Evolutionary conservation across 352 stramenopile genomes (phyloP), one percentile per base, ranked within the genome.

Genomic region (Phytophthora crassamura): DNA sequence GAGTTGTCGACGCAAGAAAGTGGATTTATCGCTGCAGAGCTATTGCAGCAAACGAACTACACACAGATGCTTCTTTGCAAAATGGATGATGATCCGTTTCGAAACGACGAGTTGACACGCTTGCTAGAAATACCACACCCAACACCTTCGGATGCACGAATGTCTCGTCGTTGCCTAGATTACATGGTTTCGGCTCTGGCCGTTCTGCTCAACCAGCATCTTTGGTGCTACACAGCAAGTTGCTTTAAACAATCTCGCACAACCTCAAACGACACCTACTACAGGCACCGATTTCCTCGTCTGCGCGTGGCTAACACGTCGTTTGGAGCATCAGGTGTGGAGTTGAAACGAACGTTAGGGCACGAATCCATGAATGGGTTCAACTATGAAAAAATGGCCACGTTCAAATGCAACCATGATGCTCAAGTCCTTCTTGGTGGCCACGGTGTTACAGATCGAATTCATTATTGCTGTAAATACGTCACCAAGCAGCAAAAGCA

Each of bases 341-440:
- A 52, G 28, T 20, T 52, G 14, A 39, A 39, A 9, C 45, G 45
- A 9, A 52, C 30, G 5, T 7, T 52, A 12, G 28, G 45, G 2
- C 45, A 52, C 28, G 30, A 52, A 52, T 52, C n/a, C 30, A 52
- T 52, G 28, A 52, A 40, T 28, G 45, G 45, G 11, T 52, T 52
- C 45, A 52, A 52, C 14, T 52, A 52, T 12, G 45, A 52, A 52
- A 36, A 39, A 10, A 39, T 52, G 16, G 39, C 39, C 39, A 2
- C 38, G 10, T 42, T 42, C 11, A 42, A 42, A 32, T 50, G 43
- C n/a, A n/a, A n/a, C n/a, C 28, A 14, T 18, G n/a, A n/a, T n/a
- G n/a, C n/a, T n/a, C n/a, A n/a, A n/a, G n/a, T n/a, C n/a, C n/a
- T n/a, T n/a, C n/a, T 46, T 12, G 39, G 39, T 30, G 39, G 39